phyloP scores from a whole-genome alignment of 345 rosid species.

The Salix caprea region DNA sequence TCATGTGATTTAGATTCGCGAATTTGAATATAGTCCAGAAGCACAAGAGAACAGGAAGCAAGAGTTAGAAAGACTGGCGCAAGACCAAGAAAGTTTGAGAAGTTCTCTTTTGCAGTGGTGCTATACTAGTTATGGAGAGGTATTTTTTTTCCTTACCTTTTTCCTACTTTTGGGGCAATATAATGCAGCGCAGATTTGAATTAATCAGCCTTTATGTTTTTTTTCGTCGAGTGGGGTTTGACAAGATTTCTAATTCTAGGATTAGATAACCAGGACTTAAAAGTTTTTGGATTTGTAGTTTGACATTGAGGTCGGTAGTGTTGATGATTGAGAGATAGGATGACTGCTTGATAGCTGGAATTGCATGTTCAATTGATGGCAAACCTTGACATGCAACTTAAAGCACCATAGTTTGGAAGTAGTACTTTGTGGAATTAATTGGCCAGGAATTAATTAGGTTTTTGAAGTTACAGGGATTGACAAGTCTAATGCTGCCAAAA shows the following conservation, averaged over 20 bases:
- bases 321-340: not conserved
- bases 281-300: not conserved
- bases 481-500: not conserved
- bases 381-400: not conserved
- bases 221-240: not conserved
- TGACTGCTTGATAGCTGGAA: not conserved
- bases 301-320: not conserved
- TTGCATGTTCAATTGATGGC: not conserved
- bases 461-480: not conserved
- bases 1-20: slow-evolving; percentile 61
- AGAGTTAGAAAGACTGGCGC: slow-evolving; percentile 69
- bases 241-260: not conserved
- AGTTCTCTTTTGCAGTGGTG: slow-evolving; percentile 97
- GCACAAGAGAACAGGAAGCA: slow-evolving; percentile 81
- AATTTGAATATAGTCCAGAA: slow-evolving; percentile 83
- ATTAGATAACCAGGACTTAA: not conserved
- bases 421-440: not conserved
- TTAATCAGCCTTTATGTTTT: not conserved
- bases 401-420: not conserved
- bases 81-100: slow-evolving; percentile 75
- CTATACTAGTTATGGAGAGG: slow-evolving; percentile 97
- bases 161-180: not conserved
- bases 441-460: not conserved
- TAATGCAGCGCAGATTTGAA: not conserved
- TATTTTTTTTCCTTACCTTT: slow-evolving; percentile 20